Percentiles rank a stretch among this genome's conserved stretches.
phyloP scores from a whole-genome alignment of 202 grass and related monocot species.

The Setaria italica region DNA sequence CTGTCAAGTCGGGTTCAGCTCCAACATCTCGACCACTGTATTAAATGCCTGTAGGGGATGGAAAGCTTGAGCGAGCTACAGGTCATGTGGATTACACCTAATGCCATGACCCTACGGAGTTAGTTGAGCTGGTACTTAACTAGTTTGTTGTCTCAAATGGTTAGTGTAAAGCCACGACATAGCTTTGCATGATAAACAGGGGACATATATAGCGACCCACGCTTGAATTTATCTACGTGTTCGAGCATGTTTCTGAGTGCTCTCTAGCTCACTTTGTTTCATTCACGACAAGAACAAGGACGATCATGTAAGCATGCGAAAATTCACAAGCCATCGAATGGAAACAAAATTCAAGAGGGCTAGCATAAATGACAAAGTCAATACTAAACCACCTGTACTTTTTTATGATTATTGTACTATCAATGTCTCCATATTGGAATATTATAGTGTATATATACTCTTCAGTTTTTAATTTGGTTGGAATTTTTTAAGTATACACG shows the following conservation, averaged over 20 bases:
- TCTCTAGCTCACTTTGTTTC: background rate
- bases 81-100: background rate
- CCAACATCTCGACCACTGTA: slow-evolving; percentile 29
- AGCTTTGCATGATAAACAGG: background rate
- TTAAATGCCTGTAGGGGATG: background rate
- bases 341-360: background rate
- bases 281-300: background rate
- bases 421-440: too few species aligned
- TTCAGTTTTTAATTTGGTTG: too few species aligned
- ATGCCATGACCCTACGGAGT: background rate
- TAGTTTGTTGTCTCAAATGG: slow-evolving; percentile 1
- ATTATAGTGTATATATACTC: too few species aligned
- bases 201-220: background rate
- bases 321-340: background rate
- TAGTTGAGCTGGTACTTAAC: background rate
- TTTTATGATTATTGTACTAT: too few species aligned
- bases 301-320: background rate
- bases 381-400: too few species aligned
- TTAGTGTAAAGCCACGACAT: slow-evolving; percentile 9
- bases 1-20: slow-evolving; percentile 27
- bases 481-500: too few species aligned
- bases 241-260: background rate
- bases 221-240: background rate
- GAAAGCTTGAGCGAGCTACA: background rate
- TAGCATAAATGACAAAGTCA: too few species aligned